Base-by-base conservation (phyloP, 108 stramenopile genomes). In the Conticribra weissflogii region DNA sequence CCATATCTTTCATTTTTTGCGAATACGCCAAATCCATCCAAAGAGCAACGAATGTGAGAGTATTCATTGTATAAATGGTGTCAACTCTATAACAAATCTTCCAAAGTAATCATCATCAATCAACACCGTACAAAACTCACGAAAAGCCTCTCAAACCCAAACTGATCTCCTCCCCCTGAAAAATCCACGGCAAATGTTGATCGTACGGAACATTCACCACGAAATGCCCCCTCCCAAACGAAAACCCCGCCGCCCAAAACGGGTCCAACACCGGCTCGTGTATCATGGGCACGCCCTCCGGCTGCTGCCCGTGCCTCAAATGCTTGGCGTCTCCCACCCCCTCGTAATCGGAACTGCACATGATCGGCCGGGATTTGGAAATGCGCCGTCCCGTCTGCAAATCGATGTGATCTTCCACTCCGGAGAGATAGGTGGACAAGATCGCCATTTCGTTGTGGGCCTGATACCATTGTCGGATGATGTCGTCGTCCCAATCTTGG, bases 181-280 rank as follows among this genome's bases (percentile, higher is more conserved):
- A 89, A 14, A 92, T 78, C 83, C 76, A 81, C 25, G 93, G 93
- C 33, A 88, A 72, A 72, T 92, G 91, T 54, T 87, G 86, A 84
- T 97, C 94, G 71, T 97, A 97, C 1, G 93, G 93, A 3, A 95
- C 89, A 51, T 92, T 87, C 41, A 91, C 81, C 29, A 88, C 84
- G 70, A 92, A 89, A 61, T 95, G 94, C 17, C 93, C 92, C 16
- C 93, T 78, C 15, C 88, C 81, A 82, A 98, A 98, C 29, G 85
- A 88, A 70, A 97, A 95, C 2, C 97, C 97, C 8, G 96, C 95
- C 3, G 97, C 97, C 93, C 95, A 98, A 72, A 93, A 97, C 2
- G 95, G 96, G 33, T 96, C 80, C n/a, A 90, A 72, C 25, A 88
- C 84, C 9, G 96, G 96, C 53, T 59, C 74, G 41, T 72, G 75